Conservation (phyloP, 129 eudicot genomes). For the Tagetes erecta region DNA sequence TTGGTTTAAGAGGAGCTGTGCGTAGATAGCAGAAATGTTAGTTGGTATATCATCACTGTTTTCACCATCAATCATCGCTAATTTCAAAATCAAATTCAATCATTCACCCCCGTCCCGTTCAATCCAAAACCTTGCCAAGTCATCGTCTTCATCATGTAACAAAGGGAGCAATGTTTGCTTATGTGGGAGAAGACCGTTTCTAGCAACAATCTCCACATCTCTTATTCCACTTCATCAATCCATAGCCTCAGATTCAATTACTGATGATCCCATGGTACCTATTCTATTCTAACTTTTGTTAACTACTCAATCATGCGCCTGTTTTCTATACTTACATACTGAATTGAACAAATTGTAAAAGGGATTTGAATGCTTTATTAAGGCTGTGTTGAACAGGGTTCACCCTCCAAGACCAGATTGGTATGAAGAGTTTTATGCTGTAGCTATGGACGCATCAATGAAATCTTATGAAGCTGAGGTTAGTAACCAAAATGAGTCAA, state of each 20-base stretch:
- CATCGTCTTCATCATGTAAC: constrained; percentile 7
- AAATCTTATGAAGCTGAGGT: constrained; percentile 86
- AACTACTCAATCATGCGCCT: neutral
- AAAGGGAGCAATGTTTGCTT: constrained; percentile 31
- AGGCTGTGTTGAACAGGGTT: constrained; percentile 68
- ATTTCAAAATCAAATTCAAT: constrained; percentile 18
- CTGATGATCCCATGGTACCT: constrained; percentile 50
- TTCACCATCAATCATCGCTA: constrained; percentile 16
- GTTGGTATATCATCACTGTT: constrained; percentile 18
- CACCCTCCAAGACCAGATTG: constrained; percentile 94
- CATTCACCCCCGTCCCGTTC: neutral
- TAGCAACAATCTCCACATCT: constrained; percentile 47
- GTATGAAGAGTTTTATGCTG: constrained; percentile 93
- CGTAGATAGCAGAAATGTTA: neutral
- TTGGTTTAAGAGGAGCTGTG: too few species aligned
- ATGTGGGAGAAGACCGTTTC: constrained; percentile 66
- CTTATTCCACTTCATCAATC: constrained; percentile 48
- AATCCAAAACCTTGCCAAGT: constrained; percentile 26
- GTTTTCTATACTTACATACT: neutral
- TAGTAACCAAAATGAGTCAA: constrained; percentile 16
- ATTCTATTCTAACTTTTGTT: neutral
- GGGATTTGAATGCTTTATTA: constrained; percentile 20
- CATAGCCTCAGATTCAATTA: constrained; percentile 31
- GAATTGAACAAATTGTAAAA: neutral
- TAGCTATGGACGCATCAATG: constrained; percentile 56